These are phyloP conservation scores for Artomyces pyxidatus DNA, from an alignment of 768 basidiomycete genomes.

Conservation along the genomic window DNA sequence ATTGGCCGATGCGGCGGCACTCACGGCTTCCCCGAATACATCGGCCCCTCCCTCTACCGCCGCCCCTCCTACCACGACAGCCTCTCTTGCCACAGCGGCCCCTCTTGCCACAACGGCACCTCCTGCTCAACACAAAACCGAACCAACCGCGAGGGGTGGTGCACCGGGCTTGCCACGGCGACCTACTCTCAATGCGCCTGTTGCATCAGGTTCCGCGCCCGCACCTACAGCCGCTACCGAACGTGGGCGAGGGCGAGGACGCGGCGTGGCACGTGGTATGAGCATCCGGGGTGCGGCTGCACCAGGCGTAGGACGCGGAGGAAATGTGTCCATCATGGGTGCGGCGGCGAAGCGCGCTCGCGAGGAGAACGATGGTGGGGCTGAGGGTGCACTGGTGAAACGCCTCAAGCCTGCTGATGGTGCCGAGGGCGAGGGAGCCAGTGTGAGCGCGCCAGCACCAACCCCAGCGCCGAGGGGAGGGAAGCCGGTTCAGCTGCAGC, in stretches of 20 bases:
- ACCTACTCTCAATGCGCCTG: not conserved
- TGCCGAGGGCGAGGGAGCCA: not conserved
- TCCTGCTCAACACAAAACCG: conserved; percentile 12
- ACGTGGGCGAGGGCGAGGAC: conserved; percentile 12
- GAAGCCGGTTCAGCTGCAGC: conserved; percentile 13
- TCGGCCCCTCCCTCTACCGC: conserved; percentile 11
- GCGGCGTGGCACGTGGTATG: conserved; percentile 5
- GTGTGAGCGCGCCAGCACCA: not conserved
- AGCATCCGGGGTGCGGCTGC: conserved; percentile 13
- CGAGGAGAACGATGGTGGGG: conserved; percentile 9
- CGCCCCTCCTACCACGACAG: conserved; percentile 21
- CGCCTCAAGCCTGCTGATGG: conserved; percentile 10
- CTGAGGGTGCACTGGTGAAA: conserved; percentile 12
- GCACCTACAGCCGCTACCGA: not conserved
- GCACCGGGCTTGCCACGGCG: not conserved
- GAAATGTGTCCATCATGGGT: conserved; percentile 14
- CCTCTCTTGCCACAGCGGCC: conserved; percentile 20
- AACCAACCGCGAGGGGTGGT: not conserved
- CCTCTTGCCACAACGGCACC: conserved; percentile 17
- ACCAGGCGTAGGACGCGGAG: conserved; percentile 3
- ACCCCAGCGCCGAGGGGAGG: not conserved
- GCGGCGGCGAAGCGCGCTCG: conserved; percentile 15
- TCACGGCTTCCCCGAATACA: conserved; percentile 10
- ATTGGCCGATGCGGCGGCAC: conserved; percentile 5
- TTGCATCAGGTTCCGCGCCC: not conserved